These are phyloP conservation scores for Pterulicium gracile DNA, from an alignment of 1,284 basidiomycete species.

Conservation along the genomic window DNA sequence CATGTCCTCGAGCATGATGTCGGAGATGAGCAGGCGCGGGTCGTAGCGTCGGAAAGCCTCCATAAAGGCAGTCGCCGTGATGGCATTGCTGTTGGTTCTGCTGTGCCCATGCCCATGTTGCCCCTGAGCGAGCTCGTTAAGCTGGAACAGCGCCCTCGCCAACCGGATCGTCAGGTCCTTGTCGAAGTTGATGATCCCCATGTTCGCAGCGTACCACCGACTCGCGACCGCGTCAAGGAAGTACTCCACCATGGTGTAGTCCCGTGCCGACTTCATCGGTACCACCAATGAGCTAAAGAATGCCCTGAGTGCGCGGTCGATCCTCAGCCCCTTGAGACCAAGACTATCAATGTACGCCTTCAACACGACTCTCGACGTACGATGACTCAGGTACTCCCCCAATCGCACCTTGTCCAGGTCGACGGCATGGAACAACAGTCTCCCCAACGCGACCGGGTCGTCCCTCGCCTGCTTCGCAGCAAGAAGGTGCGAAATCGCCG, in stretches of 20 bases:
- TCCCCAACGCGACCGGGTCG: slow-evolving; percentile 61
- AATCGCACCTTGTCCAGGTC: slow-evolving; percentile 81
- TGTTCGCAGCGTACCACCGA: slow-evolving; percentile 88
- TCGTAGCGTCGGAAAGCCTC: slow-evolving; percentile 73
- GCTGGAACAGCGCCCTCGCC: slow-evolving; percentile 76
- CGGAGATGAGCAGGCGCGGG: slow-evolving; percentile 52
- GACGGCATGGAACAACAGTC: slow-evolving; percentile 74
- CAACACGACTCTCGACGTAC: slow-evolving; percentile 63
- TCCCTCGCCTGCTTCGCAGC: slow-evolving; percentile 44
- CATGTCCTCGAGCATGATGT: slow-evolving; percentile 64
- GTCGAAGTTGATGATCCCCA: slow-evolving; percentile 64
- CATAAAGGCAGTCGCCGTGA: slow-evolving; percentile 68
- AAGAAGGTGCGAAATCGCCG: slow-evolving; percentile 57
- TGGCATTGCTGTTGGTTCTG: slow-evolving; percentile 35
- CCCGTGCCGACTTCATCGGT: slow-evolving; percentile 38
- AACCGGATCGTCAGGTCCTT: slow-evolving; percentile 70
- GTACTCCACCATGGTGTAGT: slow-evolving; percentile 43
- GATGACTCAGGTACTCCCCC: slow-evolving; percentile 71
- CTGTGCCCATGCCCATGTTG: slow-evolving; percentile 38
- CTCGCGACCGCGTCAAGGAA: slow-evolving; percentile 80
- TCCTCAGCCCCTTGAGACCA: slow-evolving; percentile 69
- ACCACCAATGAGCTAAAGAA: slow-evolving; percentile 79
- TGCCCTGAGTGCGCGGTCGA: slow-evolving; percentile 83
- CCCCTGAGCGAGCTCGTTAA: slow-evolving; percentile 74
- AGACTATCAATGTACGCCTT: slow-evolving; percentile 83